These are phyloP conservation scores for Hanseniaspora mollemarum DNA, from an alignment of 805 yeast genomes.

Conservation along the genomic window DNA sequence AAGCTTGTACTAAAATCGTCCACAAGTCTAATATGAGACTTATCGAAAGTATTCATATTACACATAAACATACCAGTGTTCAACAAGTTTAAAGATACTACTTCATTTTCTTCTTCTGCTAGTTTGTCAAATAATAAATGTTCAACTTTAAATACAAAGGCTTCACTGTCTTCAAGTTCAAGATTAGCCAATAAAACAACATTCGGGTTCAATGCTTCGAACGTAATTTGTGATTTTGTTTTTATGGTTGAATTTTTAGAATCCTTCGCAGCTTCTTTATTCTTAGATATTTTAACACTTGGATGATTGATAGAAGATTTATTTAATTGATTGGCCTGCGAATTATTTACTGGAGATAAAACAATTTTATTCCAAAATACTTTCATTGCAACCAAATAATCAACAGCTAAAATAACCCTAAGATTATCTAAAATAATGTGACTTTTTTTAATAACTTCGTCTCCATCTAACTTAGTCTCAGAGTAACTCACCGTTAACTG, in stretches of 20 bases:
- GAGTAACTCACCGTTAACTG: constrained; percentile 55
- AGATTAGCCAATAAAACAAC: constrained; percentile 75
- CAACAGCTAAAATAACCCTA: constrained; percentile 57
- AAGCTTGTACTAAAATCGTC: constrained; percentile 81
- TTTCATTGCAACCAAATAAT: constrained; percentile 68
- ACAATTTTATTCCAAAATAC: constrained; percentile 42
- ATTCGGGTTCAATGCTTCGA: constrained; percentile 68
- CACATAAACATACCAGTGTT: constrained; percentile 81
- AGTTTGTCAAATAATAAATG: constrained; percentile 43
- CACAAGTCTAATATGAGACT: constrained; percentile 54
- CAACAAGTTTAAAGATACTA: constrained; percentile 53
- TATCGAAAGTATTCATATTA: constrained; percentile 56
- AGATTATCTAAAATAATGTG: constrained; percentile 41
- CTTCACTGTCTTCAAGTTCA: constrained; percentile 56
- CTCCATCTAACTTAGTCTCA: constrained; percentile 34
- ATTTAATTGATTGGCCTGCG: too few relatives aligned
- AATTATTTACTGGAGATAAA: neutral
- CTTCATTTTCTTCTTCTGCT: constrained; percentile 54
- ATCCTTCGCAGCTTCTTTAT: too few relatives aligned
- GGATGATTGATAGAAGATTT: constrained; percentile 25
- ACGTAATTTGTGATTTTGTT: constrained; percentile 35
- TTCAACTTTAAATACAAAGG: constrained; percentile 68
- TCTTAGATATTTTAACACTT: constrained; percentile 31
- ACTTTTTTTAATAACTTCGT: constrained; percentile 52
- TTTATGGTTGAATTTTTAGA: neutral